Base-by-base conservation (phyloP, 2,329 filamentous ascomycete genomes). In the Canariomyces notabilis region DNA sequence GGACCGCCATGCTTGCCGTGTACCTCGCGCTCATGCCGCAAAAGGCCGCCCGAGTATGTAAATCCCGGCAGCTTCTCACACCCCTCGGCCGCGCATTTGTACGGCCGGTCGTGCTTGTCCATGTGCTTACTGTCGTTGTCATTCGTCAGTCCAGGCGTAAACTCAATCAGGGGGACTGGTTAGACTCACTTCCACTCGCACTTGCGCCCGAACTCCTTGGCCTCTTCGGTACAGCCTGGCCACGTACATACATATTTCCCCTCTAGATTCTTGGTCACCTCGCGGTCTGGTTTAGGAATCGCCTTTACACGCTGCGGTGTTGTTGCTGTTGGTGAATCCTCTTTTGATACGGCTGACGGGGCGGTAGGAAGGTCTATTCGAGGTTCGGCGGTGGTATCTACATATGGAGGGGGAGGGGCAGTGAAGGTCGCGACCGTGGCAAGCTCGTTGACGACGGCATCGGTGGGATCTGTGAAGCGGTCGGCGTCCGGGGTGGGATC, bases 81-180 rank as follows among this genome's bases (percentile, higher is more conserved):
- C 31, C 85, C 86, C n/a, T 80, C 76, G 35, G 85, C 82, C 18
- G 73, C 75, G 66, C 91, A 97, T 59, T 89, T 87, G 63, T 96
- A 97, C 1, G 91, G 91, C 11, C 91, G 79, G 57, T 95, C 89
- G 64, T 97, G 91, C 65, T 95, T 95, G 69, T 97, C 91, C 90
- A 96, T 96, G 64, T 97, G 91, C 70, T 97, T 96, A 63, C 89
- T 95, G 55, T 6, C 2, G 19, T n/a, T n/a, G n/a, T n/a, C 4
- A 21, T 7, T 20, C 35, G 47, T 52, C n/a, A 52, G 49, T 29
- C 15, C 15, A 19, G 36, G 26, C 9, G 40, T 29, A 31, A 14
- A 42, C n/a, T 6, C 15, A 31, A 22, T 12, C 38, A 19, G 5
- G 26, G 18, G 12, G 39, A 22, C 3, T 48, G 32, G n/a, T 19